Base-by-base conservation (phyloP, 139 green algal genomes). In the Diplosphaera chodatii region DNA sequence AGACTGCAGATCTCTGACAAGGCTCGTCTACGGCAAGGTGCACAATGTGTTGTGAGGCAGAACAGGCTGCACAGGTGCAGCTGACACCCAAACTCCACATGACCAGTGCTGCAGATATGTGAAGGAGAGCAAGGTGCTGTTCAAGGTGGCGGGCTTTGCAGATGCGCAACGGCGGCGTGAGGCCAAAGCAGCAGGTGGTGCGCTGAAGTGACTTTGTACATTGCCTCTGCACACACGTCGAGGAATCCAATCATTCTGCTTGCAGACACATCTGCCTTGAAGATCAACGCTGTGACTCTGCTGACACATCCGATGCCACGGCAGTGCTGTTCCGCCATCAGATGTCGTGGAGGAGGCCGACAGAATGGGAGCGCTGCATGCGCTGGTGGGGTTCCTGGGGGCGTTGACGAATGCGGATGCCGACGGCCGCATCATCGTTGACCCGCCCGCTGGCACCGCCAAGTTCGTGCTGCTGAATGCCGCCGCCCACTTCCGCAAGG, bases 341-440 rank as follows among this genome's bases (percentile, higher is more conserved):
- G 37, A 18, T 25, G 48, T 18, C 22, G 48, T 3, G 13, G 48
- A 59, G 8, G 48, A 59, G 3, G 10, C 16, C 8, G 48, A 59
- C 8, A 59, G 25, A 18, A 74, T 79, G 56, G 40, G 67, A 8
- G 29, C 78, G 4, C 72, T 96, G 62, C 90, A 95, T 68, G 84
- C 90, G 0, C 64, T 95, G 23, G 32, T 90, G 1, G 71, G 62
- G 23, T 92, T 99, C 73, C 68, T 97, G 30, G 28, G 67, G 0
- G 84, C 86, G 0, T 86, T 99, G 33, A 96, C 83, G 27, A 90
- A 86, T 55, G 78, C 87, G 18, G 88, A 94, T 68, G 76, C 77
- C 0, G 92, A 98, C 69, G 94, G 94, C 5, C 86, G 94, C 41
- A 76, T 98, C 23, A 70, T 99, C 6, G 34, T 94, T 22, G 73